These are phyloP conservation scores for Trichoderma oligosporum DNA, from an alignment of 2,329 filamentous ascomycete species.

Conservation along the genomic window DNA sequence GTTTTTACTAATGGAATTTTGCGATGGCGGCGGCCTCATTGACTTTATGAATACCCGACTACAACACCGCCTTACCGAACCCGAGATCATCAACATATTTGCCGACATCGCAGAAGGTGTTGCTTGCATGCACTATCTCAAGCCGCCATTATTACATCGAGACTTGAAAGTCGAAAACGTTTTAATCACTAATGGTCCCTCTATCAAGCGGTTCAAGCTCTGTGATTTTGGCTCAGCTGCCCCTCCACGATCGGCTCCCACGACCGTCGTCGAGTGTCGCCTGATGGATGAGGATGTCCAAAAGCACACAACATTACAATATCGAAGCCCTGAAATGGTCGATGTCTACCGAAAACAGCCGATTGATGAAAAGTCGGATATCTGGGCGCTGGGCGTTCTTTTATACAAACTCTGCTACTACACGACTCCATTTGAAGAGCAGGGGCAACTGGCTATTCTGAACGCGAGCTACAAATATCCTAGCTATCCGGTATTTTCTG, in stretches of 20 bases:
- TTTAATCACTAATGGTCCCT: slow-evolving; percentile 68
- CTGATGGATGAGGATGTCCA: slow-evolving; percentile 96
- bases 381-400: slow-evolving; percentile 93
- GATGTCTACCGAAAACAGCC: slow-evolving; percentile 95
- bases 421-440: slow-evolving; percentile 96
- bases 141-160: slow-evolving; percentile 85
- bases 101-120: slow-evolving; percentile 93
- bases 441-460: slow-evolving; percentile 93
- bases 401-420: slow-evolving; percentile 99
- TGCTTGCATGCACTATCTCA: slow-evolving; percentile 98
- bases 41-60: slow-evolving; percentile 99
- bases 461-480: slow-evolving; percentile 95
- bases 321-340: slow-evolving; percentile 97
- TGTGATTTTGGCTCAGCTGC: slow-evolving; percentile 97
- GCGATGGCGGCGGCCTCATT: slow-evolving; percentile 89
- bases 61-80: slow-evolving; percentile 93
- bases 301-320: slow-evolving; percentile 94
- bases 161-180: slow-evolving; percentile 99
- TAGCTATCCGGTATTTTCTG: slow-evolving; percentile 82
- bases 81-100: slow-evolving; percentile 96
- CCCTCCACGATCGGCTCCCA: slow-evolving; percentile 76
- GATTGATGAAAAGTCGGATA: slow-evolving; percentile 98
- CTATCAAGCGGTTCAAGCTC: slow-evolving; percentile 80
- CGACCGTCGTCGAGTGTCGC: slow-evolving; percentile 81
- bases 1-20: slow-evolving; percentile 97